Evolutionary conservation across 129 eudicot species (phyloP).

Genomic region (Escallonia herrerae): DNA sequence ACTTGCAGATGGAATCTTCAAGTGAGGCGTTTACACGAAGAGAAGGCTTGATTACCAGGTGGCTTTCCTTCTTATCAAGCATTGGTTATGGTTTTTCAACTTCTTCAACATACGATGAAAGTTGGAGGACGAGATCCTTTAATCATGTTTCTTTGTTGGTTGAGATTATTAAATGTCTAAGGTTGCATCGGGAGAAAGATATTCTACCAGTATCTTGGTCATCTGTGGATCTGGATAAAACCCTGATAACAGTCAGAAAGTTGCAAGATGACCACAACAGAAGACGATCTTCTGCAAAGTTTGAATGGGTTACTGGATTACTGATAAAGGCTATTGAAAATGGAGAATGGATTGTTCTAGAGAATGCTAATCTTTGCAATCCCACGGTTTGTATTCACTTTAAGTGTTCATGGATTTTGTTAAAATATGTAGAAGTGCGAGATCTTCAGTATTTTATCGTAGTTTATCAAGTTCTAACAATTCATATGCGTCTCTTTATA

Average conservation of each 20-base stretch:
- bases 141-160: constrained; percentile 35
- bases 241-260: constrained; percentile 39
- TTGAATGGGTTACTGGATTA: constrained; percentile 92
- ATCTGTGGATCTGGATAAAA: constrained; percentile 45
- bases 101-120: constrained; percentile 25
- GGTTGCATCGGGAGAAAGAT: constrained; percentile 21
- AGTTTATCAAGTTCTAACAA: too few relatives aligned
- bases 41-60: constrained; percentile 36
- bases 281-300: constrained; percentile 50
- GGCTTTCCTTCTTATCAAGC: constrained; percentile 61
- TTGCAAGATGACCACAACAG: constrained; percentile 40
- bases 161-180: constrained; percentile 47
- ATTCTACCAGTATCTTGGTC: constrained; percentile 36
- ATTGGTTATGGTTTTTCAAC: constrained; percentile 24
- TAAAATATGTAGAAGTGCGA: too few relatives aligned
- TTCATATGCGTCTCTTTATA: background rate
- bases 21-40: constrained; percentile 24
- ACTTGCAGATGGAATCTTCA: constrained; percentile 40
- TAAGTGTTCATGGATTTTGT: background rate
- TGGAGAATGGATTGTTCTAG: constrained; percentile 96
- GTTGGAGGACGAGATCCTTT: constrained; percentile 26
- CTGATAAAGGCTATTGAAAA: constrained; percentile 81
- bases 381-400: constrained; percentile 67
- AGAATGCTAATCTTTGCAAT: constrained; percentile 97
- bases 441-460: too few relatives aligned